Conservation (phyloP, 2,329 filamentous ascomycete species). For the Lasiodiplodia theobromae region DNA sequence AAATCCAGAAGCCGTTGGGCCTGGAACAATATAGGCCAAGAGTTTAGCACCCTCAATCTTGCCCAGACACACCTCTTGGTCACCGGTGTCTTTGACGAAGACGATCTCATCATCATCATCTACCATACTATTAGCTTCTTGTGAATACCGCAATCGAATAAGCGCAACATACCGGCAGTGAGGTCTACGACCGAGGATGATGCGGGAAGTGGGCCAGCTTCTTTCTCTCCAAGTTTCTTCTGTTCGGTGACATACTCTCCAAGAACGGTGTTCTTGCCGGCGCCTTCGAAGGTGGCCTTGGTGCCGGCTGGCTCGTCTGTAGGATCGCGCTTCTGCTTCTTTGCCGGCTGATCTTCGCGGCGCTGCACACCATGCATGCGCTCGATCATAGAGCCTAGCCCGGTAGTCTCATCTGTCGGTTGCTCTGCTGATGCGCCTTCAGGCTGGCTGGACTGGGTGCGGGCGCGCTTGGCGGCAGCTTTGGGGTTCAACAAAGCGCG, state of each 20-base stretch:
- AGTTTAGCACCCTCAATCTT: slow-evolving; percentile 73
- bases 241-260: slow-evolving; percentile 64
- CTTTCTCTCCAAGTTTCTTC: slow-evolving; percentile 60
- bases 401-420: slow-evolving; percentile 37
- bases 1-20: slow-evolving; percentile 68
- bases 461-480: slow-evolving; percentile 42
- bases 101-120: slow-evolving; percentile 64
- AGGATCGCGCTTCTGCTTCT: slow-evolving; percentile 45
- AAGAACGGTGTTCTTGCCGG: slow-evolving; percentile 63
- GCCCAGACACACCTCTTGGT: slow-evolving; percentile 82
- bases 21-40: slow-evolving; percentile 72
- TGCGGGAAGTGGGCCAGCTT: slow-evolving; percentile 36
- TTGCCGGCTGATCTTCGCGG: slow-evolving; percentile 67
- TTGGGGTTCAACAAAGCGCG: slow-evolving; percentile 46
- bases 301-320: slow-evolving; percentile 46
- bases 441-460: slow-evolving; percentile 28
- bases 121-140: neutral
- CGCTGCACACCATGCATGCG: slow-evolving; percentile 77
- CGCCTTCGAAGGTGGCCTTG: slow-evolving; percentile 43
- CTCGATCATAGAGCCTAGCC: slow-evolving; percentile 72
- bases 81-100: slow-evolving; percentile 65
- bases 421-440: neutral
- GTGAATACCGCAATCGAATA: neutral
- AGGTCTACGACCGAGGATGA: slow-evolving; percentile 53
- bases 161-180: slow-evolving; percentile 40